These are phyloP conservation scores for Coprinellus aureogranulatus DNA, from an alignment of 768 basidiomycete species.

Conservation along the genomic window DNA sequence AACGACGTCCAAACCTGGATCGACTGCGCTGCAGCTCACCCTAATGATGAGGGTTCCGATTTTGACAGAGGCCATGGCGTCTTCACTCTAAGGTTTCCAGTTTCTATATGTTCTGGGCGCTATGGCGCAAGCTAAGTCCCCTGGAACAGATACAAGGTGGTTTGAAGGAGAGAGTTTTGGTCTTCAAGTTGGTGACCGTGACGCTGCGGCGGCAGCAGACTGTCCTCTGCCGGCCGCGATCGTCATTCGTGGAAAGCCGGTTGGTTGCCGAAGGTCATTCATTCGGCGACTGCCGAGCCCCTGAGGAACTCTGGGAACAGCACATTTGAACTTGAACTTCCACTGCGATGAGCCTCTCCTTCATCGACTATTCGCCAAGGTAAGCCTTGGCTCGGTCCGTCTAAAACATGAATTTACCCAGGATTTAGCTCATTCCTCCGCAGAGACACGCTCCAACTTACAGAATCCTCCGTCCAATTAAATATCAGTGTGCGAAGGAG, in stretches of 20 bases:
- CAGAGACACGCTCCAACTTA: no score
- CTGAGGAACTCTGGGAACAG: not conserved
- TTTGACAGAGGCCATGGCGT: slow-evolving; percentile 12
- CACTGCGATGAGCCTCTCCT: no score
- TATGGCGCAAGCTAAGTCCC: not conserved
- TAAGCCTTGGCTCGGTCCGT: no score
- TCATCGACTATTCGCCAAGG: no score
- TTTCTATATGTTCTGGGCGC: not conserved
- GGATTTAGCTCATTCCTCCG: no score
- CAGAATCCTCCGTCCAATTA: no score
- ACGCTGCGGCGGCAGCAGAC: not conserved
- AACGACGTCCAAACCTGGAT: slow-evolving; percentile 6
- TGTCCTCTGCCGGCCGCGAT: not conserved
- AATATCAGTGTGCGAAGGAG: no score
- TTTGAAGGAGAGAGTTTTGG: not conserved
- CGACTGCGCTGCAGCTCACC: not conserved
- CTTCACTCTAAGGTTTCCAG: no score
- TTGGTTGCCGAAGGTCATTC: not conserved
- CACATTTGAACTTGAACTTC: not conserved
- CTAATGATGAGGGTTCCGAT: slow-evolving; percentile 12
- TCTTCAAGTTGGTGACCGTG: not conserved
- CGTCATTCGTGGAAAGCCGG: not conserved
- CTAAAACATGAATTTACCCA: no score
- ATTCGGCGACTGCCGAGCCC: not conserved
- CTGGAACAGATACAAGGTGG: not conserved